Conservation (phyloP, 345 rosid genomes). For the Moringa oleifera region DNA sequence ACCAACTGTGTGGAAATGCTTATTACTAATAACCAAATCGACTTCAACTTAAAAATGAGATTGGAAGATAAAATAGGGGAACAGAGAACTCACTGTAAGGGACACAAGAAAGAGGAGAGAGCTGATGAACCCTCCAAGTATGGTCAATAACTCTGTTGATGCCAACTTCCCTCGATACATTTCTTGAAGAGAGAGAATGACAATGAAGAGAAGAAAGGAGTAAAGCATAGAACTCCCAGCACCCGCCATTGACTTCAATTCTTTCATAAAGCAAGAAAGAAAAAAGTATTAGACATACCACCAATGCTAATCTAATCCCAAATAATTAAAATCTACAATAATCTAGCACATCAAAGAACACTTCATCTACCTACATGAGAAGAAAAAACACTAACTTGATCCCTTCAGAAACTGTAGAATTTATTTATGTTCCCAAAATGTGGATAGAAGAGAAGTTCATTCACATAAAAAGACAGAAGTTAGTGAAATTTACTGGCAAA, state of each 20-base stretch:
- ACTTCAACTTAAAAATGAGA: not conserved
- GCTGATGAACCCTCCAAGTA: constrained; percentile 83
- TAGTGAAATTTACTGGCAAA: no score
- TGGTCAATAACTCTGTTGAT: constrained; percentile 71
- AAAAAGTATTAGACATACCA: not conserved
- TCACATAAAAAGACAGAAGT: no score
- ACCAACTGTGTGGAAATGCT: no score
- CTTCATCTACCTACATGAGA: no score
- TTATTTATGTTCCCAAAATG: no score
- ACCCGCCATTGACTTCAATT: constrained; percentile 53
- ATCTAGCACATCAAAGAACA: no score
- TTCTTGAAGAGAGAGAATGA: constrained; percentile 70
- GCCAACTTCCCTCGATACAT: constrained; percentile 73
- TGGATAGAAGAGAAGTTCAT: no score
- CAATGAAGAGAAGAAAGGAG: constrained; percentile 50
- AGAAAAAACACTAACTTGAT: no score
- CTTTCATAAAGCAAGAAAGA: constrained; percentile 10
- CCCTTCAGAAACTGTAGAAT: no score
- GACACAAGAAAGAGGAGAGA: constrained; percentile 72
- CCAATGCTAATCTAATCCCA: no score
- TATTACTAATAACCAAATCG: no score
- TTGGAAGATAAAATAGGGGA: not conserved
- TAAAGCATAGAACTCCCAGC: constrained; percentile 77
- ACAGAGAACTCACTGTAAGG: constrained; percentile 46
- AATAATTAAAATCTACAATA: no score